Percentiles rank a stretch among this genome's conserved stretches.
Evolutionary conservation across 495 filamentous ascomycete species (phyloP).

Genomic region (Daldinia bambusicola): DNA sequence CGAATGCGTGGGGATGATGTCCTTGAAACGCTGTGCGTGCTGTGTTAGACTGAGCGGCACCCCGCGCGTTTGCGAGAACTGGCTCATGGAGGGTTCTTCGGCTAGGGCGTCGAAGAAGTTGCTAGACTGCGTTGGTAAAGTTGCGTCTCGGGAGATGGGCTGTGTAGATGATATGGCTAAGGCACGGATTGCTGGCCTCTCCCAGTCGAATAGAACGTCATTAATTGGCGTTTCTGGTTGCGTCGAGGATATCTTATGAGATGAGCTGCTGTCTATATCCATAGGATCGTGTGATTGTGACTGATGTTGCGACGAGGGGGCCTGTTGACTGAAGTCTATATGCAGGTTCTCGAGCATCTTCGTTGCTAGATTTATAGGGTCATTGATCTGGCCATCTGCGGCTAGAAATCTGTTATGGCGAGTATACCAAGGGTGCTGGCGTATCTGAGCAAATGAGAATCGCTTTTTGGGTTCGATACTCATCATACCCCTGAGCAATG

Average conservation of each 20-base stretch:
- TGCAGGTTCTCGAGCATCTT: slow-evolving; percentile 92
- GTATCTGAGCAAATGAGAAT: slow-evolving; percentile 89
- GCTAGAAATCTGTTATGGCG: slow-evolving; percentile 80
- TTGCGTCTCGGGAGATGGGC: slow-evolving; percentile 52
- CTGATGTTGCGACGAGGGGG: slow-evolving; percentile 62
- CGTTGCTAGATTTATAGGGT: slow-evolving; percentile 85
- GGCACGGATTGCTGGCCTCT: slow-evolving; percentile 61
- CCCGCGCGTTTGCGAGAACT: slow-evolving; percentile 85
- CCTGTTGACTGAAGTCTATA: slow-evolving; percentile 84
- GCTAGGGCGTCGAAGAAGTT: slow-evolving; percentile 70
- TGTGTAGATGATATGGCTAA: slow-evolving; percentile 68
- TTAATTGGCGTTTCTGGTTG: slow-evolving; percentile 80
- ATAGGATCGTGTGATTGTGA: slow-evolving; percentile 59
- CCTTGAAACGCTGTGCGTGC: slow-evolving; percentile 83
- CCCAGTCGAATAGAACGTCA: slow-evolving; percentile 82
- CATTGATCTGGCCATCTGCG: slow-evolving; percentile 76
- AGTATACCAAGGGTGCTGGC: slow-evolving; percentile 95
- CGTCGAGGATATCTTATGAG: slow-evolving; percentile 67
- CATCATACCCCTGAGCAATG: slow-evolving; percentile 95
- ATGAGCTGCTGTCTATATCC: slow-evolving; percentile 62
- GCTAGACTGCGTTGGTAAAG: slow-evolving; percentile 50
- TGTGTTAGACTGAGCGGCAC: slow-evolving; percentile 86
- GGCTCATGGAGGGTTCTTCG: slow-evolving; percentile 90
- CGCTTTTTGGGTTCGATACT: slow-evolving; percentile 76
- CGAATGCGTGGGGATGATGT: slow-evolving; percentile 81